Evolutionary conservation across 306 rosid species (phyloP), one percentile per base, ranked within the genome.

Genomic region (Crotalaria pallida): DNA sequence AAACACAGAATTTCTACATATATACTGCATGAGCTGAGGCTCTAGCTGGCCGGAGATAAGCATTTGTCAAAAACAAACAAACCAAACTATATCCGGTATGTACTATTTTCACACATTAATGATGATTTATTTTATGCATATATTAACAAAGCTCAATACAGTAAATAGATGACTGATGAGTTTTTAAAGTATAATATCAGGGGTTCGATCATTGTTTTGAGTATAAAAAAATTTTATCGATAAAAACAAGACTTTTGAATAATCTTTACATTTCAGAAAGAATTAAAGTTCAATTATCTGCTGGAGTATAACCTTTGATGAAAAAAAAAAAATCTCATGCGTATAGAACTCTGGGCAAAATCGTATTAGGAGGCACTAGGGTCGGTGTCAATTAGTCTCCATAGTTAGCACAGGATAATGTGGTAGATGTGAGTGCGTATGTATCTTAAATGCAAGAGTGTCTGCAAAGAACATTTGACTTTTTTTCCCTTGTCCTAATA

Each of bases 21-120:
- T 50, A 58, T 4, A 33, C 55, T 38, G 19, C 60, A 17, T 26
- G 11, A 26, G 51, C 10, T 19, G 27, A n/a, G n/a, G n/a, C n/a
- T n/a, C n/a, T n/a, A n/a, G n/a, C n/a, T n/a, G n/a, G n/a, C 29
- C 10, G 67, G 26, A 58, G 60, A 77, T 77, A 26, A 51, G 36
- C 65, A 51, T 72, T 27, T 50, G 40, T 38, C 56, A 58, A 61
- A 43, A 36, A 1, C 8, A 4, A 31, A 6, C 56, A 49, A 65
- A 49, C 45, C 16, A 4, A 2, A 5, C 47, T 23, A 60, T 59
- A 21, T 7, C 43, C 29, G 76, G 22, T 31, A 59, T 51, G 55
- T 41, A 65, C 59, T 67, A 38, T 58, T 58, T 78, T 16, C 63
- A 2, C 27, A 27, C 49, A 62, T 52, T 10, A 12, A 8, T 60